Conservation (phyloP, 169 alveolate genomes). For the Hepatocystis sp. region DNA sequence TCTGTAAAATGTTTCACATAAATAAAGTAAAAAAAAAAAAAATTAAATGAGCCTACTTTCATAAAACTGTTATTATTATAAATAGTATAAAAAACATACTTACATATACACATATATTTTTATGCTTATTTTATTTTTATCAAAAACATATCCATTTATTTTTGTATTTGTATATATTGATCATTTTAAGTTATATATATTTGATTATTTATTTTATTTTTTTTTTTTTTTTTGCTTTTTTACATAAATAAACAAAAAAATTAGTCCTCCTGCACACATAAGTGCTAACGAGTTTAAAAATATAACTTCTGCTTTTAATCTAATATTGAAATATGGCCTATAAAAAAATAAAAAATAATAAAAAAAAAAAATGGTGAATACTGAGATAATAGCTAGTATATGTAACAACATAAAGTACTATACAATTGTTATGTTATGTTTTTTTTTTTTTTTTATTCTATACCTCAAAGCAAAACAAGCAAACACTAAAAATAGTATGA, state of each 20-base stretch:
- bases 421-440: no score
- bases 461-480: slow-evolving; percentile 80
- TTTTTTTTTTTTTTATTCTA: not conserved
- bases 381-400: no score
- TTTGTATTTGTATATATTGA: not conserved
- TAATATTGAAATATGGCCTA: slow-evolving; percentile 81
- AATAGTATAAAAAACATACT: no score
- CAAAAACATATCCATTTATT: no score
- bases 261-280: slow-evolving; percentile 69
- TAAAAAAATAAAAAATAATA: slow-evolving; percentile 14
- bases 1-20: slow-evolving; percentile 10
- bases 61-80: no score
- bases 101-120: no score
- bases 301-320: slow-evolving; percentile 80
- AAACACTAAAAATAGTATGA: slow-evolving; percentile 79
- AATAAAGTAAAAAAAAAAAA: not conserved
- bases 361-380: not conserved
- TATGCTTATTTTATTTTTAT: no score
- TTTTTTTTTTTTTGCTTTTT: no score
- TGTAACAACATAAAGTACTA: no score
- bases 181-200: slow-evolving; percentile 4
- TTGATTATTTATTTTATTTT: not conserved
- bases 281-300: slow-evolving; percentile 74
- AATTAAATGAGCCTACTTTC: not conserved
- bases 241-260: slow-evolving; percentile 73